Evolutionary conservation across 495 filamentous ascomycete genomes (phyloP), one percentile per base, ranked within the genome.

Genomic region (Podospora didyma): DNA sequence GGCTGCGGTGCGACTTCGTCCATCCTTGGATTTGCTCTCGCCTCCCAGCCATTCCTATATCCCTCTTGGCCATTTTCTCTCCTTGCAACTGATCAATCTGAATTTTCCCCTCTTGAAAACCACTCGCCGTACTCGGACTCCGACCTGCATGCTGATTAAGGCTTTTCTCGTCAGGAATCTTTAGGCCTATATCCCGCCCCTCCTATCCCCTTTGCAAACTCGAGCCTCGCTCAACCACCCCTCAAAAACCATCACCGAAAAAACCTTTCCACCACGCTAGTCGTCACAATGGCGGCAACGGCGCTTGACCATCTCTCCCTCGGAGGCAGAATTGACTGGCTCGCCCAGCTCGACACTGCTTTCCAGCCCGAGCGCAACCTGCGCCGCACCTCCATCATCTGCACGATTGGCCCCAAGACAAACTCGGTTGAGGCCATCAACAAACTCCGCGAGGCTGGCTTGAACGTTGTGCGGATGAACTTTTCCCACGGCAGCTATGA

Each of bases 371-470:
- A 82, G 46, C 88, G 88, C 77, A 90, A 90, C 78, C 93, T 92
- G 71, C 89, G 94, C 60, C 89, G 95, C 57, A 96, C 95, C 51
- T 96, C 93, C 59, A 98, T 98, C 81, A 96, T 98, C 73, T 89
- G 94, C 75, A 98, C 94, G 69, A 98, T 98, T 74, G 94, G 94
- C 49, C 94, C 94, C 62, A 98, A 98, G 88, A 97, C 95, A 52
- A 98, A 98, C 81, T 96, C 91, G 45, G 88, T 90, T 46, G 89
- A 96, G 80, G 92, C 89, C 69, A 95, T 98, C 77, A 96, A 97
- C 73, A 78, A 86, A 71, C 87, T 98, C 63, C 89, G 92, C 70
- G 85, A 78, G 64, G 86, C 85, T 60, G 94, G 94, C 73, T 85
- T 97, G 60, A 97, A 97, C 74, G 91, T 98, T 59, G 94, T 97